Base-by-base conservation (phyloP, 2,329 filamentous ascomycete genomes). In the Paradendryphiella salina region DNA sequence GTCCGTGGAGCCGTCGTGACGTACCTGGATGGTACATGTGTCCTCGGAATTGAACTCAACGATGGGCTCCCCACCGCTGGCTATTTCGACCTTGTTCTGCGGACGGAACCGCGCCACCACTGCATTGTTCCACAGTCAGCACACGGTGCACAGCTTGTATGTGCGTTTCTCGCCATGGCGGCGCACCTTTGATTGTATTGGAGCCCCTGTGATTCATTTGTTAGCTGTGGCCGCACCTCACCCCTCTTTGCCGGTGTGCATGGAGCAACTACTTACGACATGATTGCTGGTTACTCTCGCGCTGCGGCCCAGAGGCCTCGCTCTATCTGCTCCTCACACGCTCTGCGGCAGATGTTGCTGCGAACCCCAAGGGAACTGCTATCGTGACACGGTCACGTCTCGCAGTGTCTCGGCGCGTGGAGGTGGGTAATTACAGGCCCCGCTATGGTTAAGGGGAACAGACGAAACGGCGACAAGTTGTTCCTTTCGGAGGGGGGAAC, bases 91-190 rank as follows among this genome's bases (percentile, higher is more conserved):
- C 79, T 90, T 90, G 81, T 99, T 99, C 78, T 96, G 93, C 66
- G 94, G 94, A 72, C 94, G 86, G 79, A 99, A 99, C 70, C 94
- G 90, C 80, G 93, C 93, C 75, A 99, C 92, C 74, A 99, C 94
- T 89, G 45, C 47, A 65, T 49, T 38, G 46, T 50, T 21, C 42
- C 52, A 55, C 44, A 43, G 64, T 73, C 59, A 73, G 69, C 60
- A 59, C 41, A 33, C 32, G 34, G 14, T 3, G 46, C 14, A 14
- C 3, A 23, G 1, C 5, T 1, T 3, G 20, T 15, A 37, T 34
- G 20, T 10, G 14, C 5, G 23, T 10, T 14, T 32, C 6, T 5
- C 3, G 14, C 42, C 35, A 18, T 48, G 15, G 41, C 34, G 41
- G 42, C 71, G 61, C 64, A 76, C 75, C 75, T 71, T 77, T 77